Conservation (phyloP, 2,329 filamentous ascomycete genomes). For the Onygena corvina region DNA sequence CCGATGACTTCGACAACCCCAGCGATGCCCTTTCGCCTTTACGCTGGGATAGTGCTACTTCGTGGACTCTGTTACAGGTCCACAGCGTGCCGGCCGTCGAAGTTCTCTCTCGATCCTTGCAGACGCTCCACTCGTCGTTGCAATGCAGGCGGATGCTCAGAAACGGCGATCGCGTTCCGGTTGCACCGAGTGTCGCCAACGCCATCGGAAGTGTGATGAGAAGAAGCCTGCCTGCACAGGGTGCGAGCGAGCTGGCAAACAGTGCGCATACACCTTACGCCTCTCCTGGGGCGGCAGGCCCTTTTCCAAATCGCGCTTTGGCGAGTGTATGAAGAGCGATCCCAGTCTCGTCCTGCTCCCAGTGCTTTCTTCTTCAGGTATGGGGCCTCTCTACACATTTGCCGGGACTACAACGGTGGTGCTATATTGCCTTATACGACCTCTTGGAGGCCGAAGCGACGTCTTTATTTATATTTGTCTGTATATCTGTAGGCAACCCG, state of each 20-base stretch:
- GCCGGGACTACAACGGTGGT: too few relatives aligned
- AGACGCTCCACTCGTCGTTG: neutral
- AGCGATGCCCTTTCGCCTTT: too few relatives aligned
- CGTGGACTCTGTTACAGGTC: too few relatives aligned
- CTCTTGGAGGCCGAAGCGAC: neutral
- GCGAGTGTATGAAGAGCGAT: conserved; percentile 15
- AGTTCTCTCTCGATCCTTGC: conserved; percentile 2
- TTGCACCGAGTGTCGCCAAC: conserved; percentile 15
- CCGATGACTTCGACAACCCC: too few relatives aligned
- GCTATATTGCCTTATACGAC: neutral
- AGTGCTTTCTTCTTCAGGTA: conserved; percentile 9
- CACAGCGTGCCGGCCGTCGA: too few relatives aligned
- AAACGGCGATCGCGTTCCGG: conserved; percentile 16
- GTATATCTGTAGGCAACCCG: neutral
- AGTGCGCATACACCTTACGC: conserved; percentile 13
- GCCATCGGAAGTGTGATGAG: conserved; percentile 18
- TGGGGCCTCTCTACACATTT: neutral
- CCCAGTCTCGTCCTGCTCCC: conserved; percentile 13
- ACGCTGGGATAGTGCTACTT: too few relatives aligned
- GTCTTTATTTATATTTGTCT: neutral
- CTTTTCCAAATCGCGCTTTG: conserved; percentile 16
- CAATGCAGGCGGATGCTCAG: neutral
- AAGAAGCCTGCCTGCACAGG: conserved; percentile 12
- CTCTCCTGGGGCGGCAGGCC: conserved; percentile 16
- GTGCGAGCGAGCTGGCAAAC: conserved; percentile 11